These are phyloP conservation scores for Chaetomidium leptoderma DNA, from an alignment of 495 filamentous ascomycete species.

Conservation along the genomic window DNA sequence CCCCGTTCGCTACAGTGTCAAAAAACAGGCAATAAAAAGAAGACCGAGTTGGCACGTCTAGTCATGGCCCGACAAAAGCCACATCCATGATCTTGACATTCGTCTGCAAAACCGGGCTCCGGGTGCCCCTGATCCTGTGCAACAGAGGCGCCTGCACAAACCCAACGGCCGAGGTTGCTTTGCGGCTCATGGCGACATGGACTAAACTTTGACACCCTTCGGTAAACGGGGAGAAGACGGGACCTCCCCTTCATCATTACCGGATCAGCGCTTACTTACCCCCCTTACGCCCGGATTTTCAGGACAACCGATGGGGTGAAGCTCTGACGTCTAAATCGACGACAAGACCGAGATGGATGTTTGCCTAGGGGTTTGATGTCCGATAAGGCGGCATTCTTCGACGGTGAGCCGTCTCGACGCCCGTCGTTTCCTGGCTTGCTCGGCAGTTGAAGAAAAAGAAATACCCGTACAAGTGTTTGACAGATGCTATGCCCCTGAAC, in stretches of 20 bases:
- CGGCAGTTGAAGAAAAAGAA: neutral
- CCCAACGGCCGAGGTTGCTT: neutral
- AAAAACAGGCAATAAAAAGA: neutral
- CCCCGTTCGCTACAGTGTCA: neutral
- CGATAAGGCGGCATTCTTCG: neutral
- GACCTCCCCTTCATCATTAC: conserved; percentile 3
- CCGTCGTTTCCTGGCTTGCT: neutral
- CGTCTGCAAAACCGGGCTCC: too few relatives aligned
- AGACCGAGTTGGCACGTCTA: too few relatives aligned
- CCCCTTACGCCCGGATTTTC: neutral
- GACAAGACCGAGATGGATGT: too few relatives aligned
- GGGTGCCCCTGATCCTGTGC: conserved; percentile 3
- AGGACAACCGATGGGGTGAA: neutral
- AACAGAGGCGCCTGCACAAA: conserved; percentile 5
- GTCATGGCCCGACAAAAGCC: neutral
- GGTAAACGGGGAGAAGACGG: neutral
- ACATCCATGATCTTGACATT: neutral
- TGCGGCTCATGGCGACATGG: neutral
- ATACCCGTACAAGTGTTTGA: neutral
- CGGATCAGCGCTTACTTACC: neutral
- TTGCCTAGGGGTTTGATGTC: too few relatives aligned
- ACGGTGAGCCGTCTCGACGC: neutral
- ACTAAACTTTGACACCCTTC: neutral
- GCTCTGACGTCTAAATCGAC: too few relatives aligned
- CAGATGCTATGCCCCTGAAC: neutral